These are phyloP conservation scores for Obelidium mucronatum DNA, from an alignment of 192 early-diverging fungal genomes.

Conservation along the genomic window DNA sequence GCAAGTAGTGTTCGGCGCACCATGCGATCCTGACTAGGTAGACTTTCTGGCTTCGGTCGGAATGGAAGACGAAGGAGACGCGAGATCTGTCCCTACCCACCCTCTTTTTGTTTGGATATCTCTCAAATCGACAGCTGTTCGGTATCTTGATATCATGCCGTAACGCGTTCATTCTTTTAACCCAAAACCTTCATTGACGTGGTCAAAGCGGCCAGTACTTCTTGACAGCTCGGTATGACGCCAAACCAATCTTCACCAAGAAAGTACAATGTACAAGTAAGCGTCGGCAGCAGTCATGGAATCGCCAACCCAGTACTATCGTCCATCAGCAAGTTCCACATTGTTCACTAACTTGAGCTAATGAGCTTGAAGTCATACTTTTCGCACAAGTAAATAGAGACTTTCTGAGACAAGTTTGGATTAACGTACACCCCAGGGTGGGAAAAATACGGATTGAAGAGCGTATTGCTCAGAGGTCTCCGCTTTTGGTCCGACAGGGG, in stretches of 20 bases:
- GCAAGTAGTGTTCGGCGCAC: too few relatives aligned
- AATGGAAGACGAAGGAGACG: too few relatives aligned
- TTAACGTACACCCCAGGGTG: constrained; percentile 27
- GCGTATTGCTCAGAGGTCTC: constrained; percentile 28
- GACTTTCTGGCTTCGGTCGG: too few relatives aligned
- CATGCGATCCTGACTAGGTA: too few relatives aligned
- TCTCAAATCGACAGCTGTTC: too few relatives aligned
- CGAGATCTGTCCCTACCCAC: too few relatives aligned
- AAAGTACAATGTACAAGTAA: constrained; percentile 37
- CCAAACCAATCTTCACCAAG: constrained; percentile 31
- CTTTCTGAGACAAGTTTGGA: constrained; percentile 12
- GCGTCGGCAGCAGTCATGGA: constrained; percentile 41
- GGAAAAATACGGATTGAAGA: constrained; percentile 43
- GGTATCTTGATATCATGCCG: too few relatives aligned
- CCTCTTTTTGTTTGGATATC: too few relatives aligned
- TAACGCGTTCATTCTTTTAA: too few relatives aligned
- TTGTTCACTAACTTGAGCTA: constrained; percentile 39
- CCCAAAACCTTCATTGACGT: constrained; percentile 45
- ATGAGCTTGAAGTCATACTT: neutral
- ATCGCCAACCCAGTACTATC: constrained; percentile 42
- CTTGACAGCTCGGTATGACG: constrained; percentile 33
- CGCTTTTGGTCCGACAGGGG: neutral
- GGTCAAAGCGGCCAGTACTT: constrained; percentile 34
- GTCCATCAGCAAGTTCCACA: constrained; percentile 40
- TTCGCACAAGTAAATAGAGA: constrained; percentile 18